phyloP scores from a whole-genome alignment of 352 stramenopile species.

The Globisporangium okanoganense region DNA sequence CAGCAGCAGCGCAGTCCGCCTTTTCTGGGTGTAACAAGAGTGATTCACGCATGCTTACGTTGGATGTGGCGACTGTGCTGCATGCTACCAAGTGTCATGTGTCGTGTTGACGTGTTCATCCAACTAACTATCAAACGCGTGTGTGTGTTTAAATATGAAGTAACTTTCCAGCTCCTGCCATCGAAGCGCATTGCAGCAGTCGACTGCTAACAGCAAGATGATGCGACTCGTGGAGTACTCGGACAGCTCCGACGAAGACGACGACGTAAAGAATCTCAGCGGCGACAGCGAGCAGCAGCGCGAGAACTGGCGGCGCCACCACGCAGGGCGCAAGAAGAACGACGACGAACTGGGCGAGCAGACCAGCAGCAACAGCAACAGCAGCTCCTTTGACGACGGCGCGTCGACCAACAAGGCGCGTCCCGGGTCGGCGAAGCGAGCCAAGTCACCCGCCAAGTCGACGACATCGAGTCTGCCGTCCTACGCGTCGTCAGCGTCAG shows the following conservation, averaged over 20 bases:
- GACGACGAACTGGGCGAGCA: not conserved
- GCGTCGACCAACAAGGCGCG: not conserved
- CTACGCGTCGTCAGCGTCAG: conserved; percentile 1
- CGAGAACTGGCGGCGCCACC: conserved; percentile 1
- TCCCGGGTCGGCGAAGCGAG: conserved; percentile 2
- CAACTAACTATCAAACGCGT: no score
- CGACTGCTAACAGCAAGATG: conserved; percentile 1
- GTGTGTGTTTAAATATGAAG: no score
- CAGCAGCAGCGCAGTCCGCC: no score
- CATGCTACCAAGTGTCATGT: no score
- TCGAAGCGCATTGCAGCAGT: no score
- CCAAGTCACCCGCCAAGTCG: conserved; percentile 3
- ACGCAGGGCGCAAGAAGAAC: conserved; percentile 4
- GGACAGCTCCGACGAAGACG: conserved; percentile 11
- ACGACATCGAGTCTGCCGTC: conserved; percentile 4
- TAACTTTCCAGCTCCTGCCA: no score
- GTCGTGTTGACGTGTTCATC: no score
- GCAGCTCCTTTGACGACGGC: not conserved
- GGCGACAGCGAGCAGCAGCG: not conserved
- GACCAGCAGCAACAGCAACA: conserved; percentile 3
- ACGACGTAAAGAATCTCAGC: not conserved
- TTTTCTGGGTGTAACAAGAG: no score
- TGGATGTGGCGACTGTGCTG: no score
- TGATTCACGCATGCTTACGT: no score
- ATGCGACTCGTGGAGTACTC: conserved; percentile 19